Evolutionary conservation across 257 asterid species (phyloP).

Genomic region (Gentiana macrophylla): DNA sequence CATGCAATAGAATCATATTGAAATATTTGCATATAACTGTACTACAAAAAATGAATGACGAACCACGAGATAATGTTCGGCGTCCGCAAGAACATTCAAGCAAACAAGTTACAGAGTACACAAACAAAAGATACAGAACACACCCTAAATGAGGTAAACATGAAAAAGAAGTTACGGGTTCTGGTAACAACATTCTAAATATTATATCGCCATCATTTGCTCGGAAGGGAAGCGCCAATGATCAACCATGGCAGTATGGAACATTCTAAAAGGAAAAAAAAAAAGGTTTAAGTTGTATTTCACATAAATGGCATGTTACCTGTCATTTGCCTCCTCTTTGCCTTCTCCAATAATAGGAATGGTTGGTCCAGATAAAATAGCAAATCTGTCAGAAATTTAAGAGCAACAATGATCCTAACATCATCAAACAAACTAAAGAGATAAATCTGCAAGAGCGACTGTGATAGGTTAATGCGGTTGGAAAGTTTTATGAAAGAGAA

Average conservation of each 20-base stretch:
- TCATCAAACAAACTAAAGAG: conserved; percentile 6
- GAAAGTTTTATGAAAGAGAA: conserved; percentile 11
- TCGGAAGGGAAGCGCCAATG: not conserved
- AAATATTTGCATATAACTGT: too few relatives aligned
- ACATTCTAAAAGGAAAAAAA: too few relatives aligned
- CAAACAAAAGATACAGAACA: not conserved
- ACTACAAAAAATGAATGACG: too few relatives aligned
- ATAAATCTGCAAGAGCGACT: conserved; percentile 6
- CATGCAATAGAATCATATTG: not conserved
- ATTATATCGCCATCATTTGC: not conserved
- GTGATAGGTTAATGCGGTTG: too few relatives aligned
- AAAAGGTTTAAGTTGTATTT: not conserved
- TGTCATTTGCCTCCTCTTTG: conserved; percentile 95
- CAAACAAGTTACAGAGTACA: too few relatives aligned
- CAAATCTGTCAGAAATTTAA: conserved; percentile 48
- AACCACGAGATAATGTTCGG: too few relatives aligned
- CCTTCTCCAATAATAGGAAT: conserved; percentile 99
- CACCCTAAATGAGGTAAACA: not conserved
- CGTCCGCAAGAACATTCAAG: too few relatives aligned
- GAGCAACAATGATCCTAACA: too few relatives aligned
- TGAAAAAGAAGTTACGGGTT: not conserved
- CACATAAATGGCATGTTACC: conserved; percentile 27
- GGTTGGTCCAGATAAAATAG: conserved; percentile 91
- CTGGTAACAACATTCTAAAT: too few relatives aligned
- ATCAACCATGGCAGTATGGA: not conserved